Conservation (phyloP, 2,329 filamentous ascomycete species). For the Neonectria faginata region DNA sequence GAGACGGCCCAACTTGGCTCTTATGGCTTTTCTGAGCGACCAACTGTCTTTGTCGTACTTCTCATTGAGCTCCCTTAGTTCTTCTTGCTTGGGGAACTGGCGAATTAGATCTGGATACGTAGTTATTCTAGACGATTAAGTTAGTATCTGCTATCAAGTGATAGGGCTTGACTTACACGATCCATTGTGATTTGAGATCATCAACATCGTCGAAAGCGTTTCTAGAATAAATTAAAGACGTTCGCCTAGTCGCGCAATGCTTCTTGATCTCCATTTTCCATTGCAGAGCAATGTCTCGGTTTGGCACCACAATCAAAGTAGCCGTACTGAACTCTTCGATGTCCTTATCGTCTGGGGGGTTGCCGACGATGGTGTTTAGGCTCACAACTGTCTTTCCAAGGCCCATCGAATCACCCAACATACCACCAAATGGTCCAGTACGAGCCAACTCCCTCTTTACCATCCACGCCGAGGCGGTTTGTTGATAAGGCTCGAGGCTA, state of each 20-base stretch:
- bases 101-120: slow-evolving; percentile 46
- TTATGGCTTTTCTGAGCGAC: slow-evolving; percentile 48
- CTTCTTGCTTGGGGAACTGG: slow-evolving; percentile 25
- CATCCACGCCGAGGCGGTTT: slow-evolving; percentile 67
- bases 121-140: slow-evolving; percentile 39
- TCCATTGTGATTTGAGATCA: neutral
- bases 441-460: slow-evolving; percentile 58
- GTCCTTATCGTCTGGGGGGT: slow-evolving; percentile 58
- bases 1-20: slow-evolving; percentile 52
- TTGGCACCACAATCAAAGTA: slow-evolving; percentile 51
- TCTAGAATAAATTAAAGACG: slow-evolving; percentile 28
- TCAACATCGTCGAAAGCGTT: neutral
- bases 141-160: slow-evolving; percentile 8
- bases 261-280: slow-evolving; percentile 47
- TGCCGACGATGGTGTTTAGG: slow-evolving; percentile 77
- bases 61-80: neutral
- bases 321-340: slow-evolving; percentile 48
- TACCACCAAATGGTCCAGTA: slow-evolving; percentile 64
- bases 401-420: slow-evolving; percentile 73
- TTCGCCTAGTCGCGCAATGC: slow-evolving; percentile 34
- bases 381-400: slow-evolving; percentile 79
- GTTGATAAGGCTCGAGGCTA: slow-evolving; percentile 60
- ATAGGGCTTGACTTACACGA: slow-evolving; percentile 24
- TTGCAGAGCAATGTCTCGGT: slow-evolving; percentile 37
- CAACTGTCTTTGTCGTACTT: slow-evolving; percentile 6